Evolutionary conservation across 2,329 filamentous ascomycete genomes (phyloP).

Genomic region (Dactylellina cionopaga): DNA sequence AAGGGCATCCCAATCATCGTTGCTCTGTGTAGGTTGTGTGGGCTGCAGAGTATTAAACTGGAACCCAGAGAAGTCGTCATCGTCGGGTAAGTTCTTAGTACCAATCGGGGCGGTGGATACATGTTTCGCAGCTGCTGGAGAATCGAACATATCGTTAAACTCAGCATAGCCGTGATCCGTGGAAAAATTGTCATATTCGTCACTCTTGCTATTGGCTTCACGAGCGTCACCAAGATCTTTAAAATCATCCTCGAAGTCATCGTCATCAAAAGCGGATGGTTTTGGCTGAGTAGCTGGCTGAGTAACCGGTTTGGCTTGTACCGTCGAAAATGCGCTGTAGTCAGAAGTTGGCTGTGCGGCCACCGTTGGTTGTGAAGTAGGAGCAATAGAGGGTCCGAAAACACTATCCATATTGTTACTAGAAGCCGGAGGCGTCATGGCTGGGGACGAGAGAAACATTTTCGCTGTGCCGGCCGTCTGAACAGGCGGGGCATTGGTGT

Average conservation of each 20-base stretch:
- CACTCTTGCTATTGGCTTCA: conserved; percentile 72
- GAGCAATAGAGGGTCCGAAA: conserved; percentile 48
- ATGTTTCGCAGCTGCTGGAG: conserved; percentile 60
- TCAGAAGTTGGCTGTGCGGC: conserved; percentile 57
- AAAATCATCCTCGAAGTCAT: conserved; percentile 78
- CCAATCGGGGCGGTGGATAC: conserved; percentile 55
- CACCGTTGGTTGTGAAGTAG: conserved; percentile 56
- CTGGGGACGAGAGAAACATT: conserved; percentile 53
- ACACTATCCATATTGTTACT: conserved; percentile 44
- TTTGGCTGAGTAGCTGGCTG: conserved; percentile 61
- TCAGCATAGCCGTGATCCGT: conserved; percentile 75
- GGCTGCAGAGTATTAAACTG: conserved; percentile 63
- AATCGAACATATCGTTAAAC: conserved; percentile 85
- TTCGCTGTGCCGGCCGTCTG: conserved; percentile 48
- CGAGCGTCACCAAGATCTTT: conserved; percentile 85
- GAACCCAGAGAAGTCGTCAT: conserved; percentile 66
- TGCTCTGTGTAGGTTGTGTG: conserved; percentile 59
- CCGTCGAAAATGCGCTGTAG: conserved; percentile 55
- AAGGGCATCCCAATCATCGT: conserved; percentile 93
- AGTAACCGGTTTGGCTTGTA: conserved; percentile 53
- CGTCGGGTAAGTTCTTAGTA: conserved; percentile 56
- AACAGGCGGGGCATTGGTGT: conserved; percentile 55
- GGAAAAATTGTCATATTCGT: conserved; percentile 70
- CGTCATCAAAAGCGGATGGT: conserved; percentile 72
- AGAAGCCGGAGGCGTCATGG: conserved; percentile 31